Percentiles rank a stretch among this genome's conserved stretches.
Conservation (phyloP, 2,329 filamentous ascomycete species). For the Acrodontium crateriforme region DNA sequence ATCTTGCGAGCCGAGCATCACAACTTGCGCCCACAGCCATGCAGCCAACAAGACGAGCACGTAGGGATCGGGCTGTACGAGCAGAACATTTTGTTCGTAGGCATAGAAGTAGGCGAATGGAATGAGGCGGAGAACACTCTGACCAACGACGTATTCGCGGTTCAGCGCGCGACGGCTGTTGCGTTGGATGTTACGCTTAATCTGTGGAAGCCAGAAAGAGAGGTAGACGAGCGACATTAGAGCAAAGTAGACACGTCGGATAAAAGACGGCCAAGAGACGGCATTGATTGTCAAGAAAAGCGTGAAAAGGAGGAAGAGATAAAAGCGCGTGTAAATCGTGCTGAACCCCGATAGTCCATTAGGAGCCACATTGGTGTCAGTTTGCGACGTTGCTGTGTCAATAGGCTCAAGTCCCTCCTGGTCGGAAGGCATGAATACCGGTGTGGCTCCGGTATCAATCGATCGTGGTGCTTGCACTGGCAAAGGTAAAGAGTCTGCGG, state of each 20-base stretch:
- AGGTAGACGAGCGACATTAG: constrained; percentile 60
- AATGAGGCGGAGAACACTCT: constrained; percentile 62
- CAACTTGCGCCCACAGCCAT: constrained; percentile 82
- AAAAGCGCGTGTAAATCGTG: constrained; percentile 48
- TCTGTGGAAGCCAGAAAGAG: constrained; percentile 86
- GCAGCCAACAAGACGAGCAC: constrained; percentile 51
- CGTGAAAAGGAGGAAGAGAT: constrained; percentile 42
- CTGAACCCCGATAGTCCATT: constrained; percentile 29
- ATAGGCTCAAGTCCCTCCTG: constrained; percentile 33
- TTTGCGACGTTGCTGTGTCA: constrained; percentile 27
- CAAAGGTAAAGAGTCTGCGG: constrained; percentile 30
- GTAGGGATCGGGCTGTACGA: constrained; percentile 53
- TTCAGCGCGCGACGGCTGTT: constrained; percentile 85
- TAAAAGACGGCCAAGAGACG: constrained; percentile 39
- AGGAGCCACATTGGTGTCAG: constrained; percentile 21
- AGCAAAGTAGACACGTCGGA: constrained; percentile 45
- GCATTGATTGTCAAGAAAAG: constrained; percentile 48
- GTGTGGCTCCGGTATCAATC: constrained; percentile 35
- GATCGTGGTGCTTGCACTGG: constrained; percentile 36
- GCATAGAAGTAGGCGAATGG: constrained; percentile 82
- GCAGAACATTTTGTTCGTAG: constrained; percentile 64
- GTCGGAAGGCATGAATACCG: constrained; percentile 43
- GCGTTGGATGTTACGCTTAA: constrained; percentile 74
- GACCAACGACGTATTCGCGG: constrained; percentile 80
- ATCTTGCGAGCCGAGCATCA: constrained; percentile 66